A percentile compares a stretch with the other conserved stretches of the same genome.
Conservation (phyloP, 116 monocot species). For the Zostera marina region DNA sequence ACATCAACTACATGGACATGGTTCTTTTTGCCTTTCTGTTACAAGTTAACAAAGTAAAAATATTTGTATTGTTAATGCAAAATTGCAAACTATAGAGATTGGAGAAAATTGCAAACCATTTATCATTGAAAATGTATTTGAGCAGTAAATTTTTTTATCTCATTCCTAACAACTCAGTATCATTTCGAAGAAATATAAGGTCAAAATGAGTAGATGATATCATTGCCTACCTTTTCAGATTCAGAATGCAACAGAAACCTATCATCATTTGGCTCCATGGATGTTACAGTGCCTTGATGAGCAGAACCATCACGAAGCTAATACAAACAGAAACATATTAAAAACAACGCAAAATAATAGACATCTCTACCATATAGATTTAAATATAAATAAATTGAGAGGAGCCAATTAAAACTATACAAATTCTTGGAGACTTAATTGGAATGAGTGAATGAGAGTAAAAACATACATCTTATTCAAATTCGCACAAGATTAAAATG, state of each 20-base stretch:
- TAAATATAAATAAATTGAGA: neutral
- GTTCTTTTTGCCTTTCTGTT: slow-evolving; percentile 47
- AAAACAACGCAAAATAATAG: neutral
- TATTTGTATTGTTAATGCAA: neutral
- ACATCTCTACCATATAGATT: neutral
- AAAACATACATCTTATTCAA: too few relatives aligned
- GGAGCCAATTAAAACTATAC: neutral
- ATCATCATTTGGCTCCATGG: slow-evolving; percentile 89
- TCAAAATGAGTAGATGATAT: neutral
- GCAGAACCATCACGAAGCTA: slow-evolving; percentile 96
- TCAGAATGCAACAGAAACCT: slow-evolving; percentile 80
- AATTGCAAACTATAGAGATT: too few relatives aligned
- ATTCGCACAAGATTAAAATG: too few relatives aligned
- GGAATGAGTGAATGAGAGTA: too few relatives aligned
- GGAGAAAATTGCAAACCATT: neutral
- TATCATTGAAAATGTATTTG: neutral
- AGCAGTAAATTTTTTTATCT: too few relatives aligned
- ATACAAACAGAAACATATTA: slow-evolving; percentile 2
- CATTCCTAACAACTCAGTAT: neutral
- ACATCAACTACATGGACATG: slow-evolving; percentile 85
- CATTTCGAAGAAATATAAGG: neutral
- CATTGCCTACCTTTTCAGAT: slow-evolving; percentile 41
- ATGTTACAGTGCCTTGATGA: slow-evolving; percentile 87
- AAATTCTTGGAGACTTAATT: too few relatives aligned
- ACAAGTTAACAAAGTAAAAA: neutral